These are phyloP conservation scores for Candida bentonensis DNA, from an alignment of 805 yeast genomes.

Conservation along the genomic window DNA sequence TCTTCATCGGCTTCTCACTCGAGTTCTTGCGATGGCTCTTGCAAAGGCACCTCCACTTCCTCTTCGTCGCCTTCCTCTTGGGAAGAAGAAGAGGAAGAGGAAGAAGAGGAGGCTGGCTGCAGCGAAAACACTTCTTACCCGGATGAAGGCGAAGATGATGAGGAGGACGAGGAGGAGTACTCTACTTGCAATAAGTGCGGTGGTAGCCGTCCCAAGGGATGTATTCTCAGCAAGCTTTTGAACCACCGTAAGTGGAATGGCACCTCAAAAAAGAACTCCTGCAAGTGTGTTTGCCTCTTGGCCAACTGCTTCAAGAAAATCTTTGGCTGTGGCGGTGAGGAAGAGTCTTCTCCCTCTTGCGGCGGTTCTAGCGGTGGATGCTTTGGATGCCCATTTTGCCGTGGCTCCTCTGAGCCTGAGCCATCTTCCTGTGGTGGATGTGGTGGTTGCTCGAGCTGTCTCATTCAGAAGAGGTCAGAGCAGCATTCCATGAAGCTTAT, in stretches of 20 bases:
- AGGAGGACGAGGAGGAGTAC: constrained; percentile 4
- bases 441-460: background rate
- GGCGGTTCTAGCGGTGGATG: too few species aligned
- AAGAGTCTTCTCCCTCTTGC: too few species aligned
- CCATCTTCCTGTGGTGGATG: background rate
- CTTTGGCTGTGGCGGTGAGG: background rate
- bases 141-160: constrained; percentile 6
- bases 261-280: constrained; percentile 3
- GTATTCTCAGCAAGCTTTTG: background rate
- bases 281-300: background rate
- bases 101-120: too few species aligned
- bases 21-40: too few species aligned
- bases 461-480: background rate
- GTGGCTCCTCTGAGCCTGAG: too few species aligned
- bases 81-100: too few species aligned
- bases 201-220: background rate
- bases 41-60: too few species aligned
- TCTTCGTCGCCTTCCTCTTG: too few species aligned
- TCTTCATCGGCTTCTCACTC: too few species aligned
- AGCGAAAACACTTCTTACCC: background rate
- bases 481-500: background rate
- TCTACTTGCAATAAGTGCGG: background rate
- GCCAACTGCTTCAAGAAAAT: background rate
- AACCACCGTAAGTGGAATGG: constrained; percentile 8
- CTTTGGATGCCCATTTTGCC: too few species aligned